phyloP scores from a whole-genome alignment of 805 yeast species.

The Hanseniaspora pseudoguilliermondii region DNA sequence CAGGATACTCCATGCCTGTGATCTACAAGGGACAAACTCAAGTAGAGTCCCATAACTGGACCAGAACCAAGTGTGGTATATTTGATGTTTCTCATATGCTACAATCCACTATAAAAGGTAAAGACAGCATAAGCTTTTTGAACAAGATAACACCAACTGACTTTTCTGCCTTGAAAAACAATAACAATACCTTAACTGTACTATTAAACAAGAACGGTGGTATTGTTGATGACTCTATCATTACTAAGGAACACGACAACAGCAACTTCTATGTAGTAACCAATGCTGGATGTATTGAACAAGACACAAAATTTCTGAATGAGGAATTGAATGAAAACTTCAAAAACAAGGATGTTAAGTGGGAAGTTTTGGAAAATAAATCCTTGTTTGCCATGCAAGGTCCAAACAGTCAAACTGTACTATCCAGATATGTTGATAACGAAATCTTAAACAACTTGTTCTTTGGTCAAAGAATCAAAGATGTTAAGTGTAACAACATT shows the following conservation, averaged over 20 bases:
- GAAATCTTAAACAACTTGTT: conserved; percentile 39
- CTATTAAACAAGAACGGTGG: conserved; percentile 67
- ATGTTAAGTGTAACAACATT: conserved; percentile 28
- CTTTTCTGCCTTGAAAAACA: conserved; percentile 41
- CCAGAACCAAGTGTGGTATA: conserved; percentile 71
- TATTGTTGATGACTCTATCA: conserved; percentile 83
- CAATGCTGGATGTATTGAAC: conserved; percentile 86
- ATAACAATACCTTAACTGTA: conserved; percentile 64
- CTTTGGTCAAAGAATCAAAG: conserved; percentile 52
- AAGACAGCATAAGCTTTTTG: conserved; percentile 51
- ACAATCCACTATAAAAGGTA: conserved; percentile 70
- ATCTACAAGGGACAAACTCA: conserved; percentile 74
- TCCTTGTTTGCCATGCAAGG: conserved; percentile 88
- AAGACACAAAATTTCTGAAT: conserved; percentile 56
- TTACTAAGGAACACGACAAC: conserved; percentile 59
- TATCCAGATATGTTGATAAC: conserved; percentile 49
- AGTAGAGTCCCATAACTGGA: conserved; percentile 91
- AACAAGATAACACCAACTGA: conserved; percentile 85
- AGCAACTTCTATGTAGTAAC: conserved; percentile 67
- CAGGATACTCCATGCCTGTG: conserved; percentile 94
- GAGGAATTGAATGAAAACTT: conserved; percentile 34
- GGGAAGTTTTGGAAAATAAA: conserved; percentile 44
- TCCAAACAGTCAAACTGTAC: conserved; percentile 59
- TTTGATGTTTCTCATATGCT: conserved; percentile 97
- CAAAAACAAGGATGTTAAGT: conserved; percentile 24